Percentiles rank a stretch among this genome's conserved stretches.
Evolutionary conservation across 306 rosid species (phyloP).

Genomic region (Medicago arabica): DNA sequence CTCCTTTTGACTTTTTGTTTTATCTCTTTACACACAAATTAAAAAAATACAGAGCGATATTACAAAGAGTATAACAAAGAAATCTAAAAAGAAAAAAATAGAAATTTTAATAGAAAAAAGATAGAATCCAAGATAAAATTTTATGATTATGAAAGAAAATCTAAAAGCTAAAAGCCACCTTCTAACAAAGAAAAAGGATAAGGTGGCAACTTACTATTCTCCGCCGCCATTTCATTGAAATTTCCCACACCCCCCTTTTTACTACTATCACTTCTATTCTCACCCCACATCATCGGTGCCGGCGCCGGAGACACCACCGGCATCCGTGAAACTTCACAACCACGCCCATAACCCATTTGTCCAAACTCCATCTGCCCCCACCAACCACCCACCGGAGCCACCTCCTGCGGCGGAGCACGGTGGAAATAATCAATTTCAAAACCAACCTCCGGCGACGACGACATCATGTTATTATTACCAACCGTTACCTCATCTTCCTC

Average conservation of each 20-base stretch:
- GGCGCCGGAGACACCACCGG: background rate
- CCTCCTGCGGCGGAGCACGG: slow-evolving; percentile 42
- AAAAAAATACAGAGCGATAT: background rate
- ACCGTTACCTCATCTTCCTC: slow-evolving; percentile 52
- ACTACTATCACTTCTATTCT: background rate
- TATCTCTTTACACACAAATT: background rate
- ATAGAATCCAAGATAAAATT: slow-evolving; percentile 48
- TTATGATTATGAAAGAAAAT: background rate
- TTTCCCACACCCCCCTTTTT: slow-evolving; percentile 40
- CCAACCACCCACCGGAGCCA: slow-evolving; percentile 23
- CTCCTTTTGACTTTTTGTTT: background rate
- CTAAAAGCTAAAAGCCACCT: slow-evolving; percentile 62
- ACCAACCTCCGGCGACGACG: slow-evolving; percentile 60
- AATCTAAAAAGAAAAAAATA: background rate
- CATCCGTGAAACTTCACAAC: background rate
- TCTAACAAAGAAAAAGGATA: slow-evolving; percentile 90
- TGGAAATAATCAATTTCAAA: slow-evolving; percentile 49
- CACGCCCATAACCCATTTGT: slow-evolving; percentile 26
- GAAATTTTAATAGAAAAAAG: slow-evolving; percentile 27
- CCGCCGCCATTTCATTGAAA: slow-evolving; percentile 63
- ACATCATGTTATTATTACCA: slow-evolving; percentile 37
- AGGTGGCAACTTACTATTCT: slow-evolving; percentile 64
- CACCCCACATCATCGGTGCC: slow-evolving; percentile 40
- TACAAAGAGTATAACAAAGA: background rate
- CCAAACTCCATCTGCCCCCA: slow-evolving; percentile 41